phyloP scores from a whole-genome alignment of 768 basidiomycete genomes.

The Suillus plorans region DNA sequence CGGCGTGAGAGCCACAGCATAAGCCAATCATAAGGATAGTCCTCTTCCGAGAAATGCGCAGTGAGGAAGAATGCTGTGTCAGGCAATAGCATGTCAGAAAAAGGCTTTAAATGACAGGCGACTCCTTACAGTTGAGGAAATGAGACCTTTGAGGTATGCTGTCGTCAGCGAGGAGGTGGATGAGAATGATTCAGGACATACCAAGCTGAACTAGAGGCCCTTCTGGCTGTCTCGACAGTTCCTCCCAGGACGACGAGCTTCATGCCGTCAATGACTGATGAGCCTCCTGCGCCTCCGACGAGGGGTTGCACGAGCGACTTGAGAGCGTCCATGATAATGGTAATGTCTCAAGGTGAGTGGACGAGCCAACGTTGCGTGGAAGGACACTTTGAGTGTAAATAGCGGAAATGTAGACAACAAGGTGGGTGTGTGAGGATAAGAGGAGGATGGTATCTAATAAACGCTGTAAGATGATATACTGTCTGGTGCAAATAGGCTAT shows the following conservation, averaged over 20 bases:
- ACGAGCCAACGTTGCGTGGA: constrained; percentile 40
- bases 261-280: constrained; percentile 83
- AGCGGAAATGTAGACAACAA: constrained; percentile 19
- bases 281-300: constrained; percentile 70
- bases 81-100: constrained; percentile 12
- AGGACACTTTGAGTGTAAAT: constrained; percentile 9
- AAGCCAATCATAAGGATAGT: constrained; percentile 88
- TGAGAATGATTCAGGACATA: constrained; percentile 32
- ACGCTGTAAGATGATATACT: constrained; percentile 14
- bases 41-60: constrained; percentile 87
- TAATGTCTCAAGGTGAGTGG: constrained; percentile 22
- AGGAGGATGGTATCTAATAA: constrained; percentile 10
- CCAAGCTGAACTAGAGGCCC: constrained; percentile 84
- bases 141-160: constrained; percentile 56
- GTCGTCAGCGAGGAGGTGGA: constrained; percentile 12
- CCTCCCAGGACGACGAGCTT: constrained; percentile 89
- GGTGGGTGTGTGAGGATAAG: constrained; percentile 23
- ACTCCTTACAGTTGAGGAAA: constrained; percentile 79
- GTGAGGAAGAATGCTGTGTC: constrained; percentile 78
- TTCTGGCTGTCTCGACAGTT: constrained; percentile 82
- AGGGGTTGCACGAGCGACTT: constrained; percentile 81
- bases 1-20: constrained; percentile 88
- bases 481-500: constrained; percentile 12
- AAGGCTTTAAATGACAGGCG: constrained; percentile 3
- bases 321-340: constrained; percentile 66